These are phyloP conservation scores for Penicillium sp. DNA, from an alignment of 2,329 filamentous ascomycete genomes.

Conservation along the genomic window DNA sequence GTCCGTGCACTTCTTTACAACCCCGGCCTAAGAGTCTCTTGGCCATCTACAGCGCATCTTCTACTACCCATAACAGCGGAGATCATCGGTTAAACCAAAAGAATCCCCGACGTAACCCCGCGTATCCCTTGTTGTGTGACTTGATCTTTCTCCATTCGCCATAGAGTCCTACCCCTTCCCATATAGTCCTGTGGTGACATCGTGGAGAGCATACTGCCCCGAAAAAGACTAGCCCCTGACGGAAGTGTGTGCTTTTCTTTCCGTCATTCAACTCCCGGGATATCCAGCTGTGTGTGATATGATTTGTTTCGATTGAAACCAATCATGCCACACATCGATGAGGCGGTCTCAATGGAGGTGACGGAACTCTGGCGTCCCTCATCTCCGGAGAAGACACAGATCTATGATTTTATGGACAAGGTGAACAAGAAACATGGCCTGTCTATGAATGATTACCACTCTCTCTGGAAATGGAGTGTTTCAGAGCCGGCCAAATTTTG, in stretches of 20 bases:
- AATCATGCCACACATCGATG: conserved; percentile 23
- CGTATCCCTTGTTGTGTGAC: conserved; percentile 9
- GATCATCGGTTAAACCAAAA: conserved; percentile 12
- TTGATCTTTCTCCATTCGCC: conserved; percentile 5
- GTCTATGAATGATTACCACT: conserved; percentile 61
- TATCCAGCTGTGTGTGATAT: neutral
- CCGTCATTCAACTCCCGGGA: neutral
- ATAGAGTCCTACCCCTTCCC: conserved; percentile 6
- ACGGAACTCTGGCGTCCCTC: conserved; percentile 67
- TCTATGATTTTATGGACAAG: conserved; percentile 66
- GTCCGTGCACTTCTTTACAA: neutral
- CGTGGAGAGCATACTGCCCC: neutral
- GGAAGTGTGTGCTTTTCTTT: neutral
- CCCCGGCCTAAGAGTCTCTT: neutral
- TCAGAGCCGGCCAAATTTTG: conserved; percentile 72
- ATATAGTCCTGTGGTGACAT: neutral
- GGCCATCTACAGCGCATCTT: neutral
- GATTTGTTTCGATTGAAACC: neutral
- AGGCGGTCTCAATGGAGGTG: conserved; percentile 10
- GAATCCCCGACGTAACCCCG: conserved; percentile 14
- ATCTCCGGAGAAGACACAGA: conserved; percentile 61
- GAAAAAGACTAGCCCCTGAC: neutral
- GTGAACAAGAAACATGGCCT: conserved; percentile 65
- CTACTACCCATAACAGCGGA: conserved; percentile 18
- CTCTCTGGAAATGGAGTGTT: conserved; percentile 82